phyloP scores from a whole-genome alignment of 805 yeast species.

The Cyberlindnera samutprakarnensis region DNA sequence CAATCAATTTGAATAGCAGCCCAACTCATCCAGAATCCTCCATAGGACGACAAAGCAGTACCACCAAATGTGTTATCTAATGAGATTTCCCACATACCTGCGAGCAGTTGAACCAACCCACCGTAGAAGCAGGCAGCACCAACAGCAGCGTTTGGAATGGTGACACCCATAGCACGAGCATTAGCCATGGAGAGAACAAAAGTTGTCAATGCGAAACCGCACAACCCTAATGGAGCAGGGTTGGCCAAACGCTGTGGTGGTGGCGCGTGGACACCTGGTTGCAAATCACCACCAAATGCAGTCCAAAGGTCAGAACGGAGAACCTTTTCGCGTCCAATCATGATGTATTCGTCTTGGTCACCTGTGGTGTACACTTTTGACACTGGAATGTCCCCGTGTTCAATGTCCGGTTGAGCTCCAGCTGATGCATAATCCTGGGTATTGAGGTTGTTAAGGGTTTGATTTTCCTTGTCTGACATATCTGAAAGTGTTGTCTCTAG shows the following conservation, averaged over 20 bases:
- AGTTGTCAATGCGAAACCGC: conserved; percentile 56
- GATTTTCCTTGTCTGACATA: too few relatives aligned
- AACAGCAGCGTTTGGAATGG: conserved; percentile 44
- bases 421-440: too few relatives aligned
- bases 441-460: too few relatives aligned
- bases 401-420: too few relatives aligned
- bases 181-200: conserved; percentile 51
- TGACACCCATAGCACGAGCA: conserved; percentile 47
- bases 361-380: conserved; percentile 29
- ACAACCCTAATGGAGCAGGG: conserved; percentile 59
- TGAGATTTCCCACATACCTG: conserved; percentile 62
- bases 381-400: too few relatives aligned
- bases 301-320: conserved; percentile 47
- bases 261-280: conserved; percentile 58
- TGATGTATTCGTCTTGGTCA: conserved; percentile 54
- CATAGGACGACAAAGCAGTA: conserved; percentile 53
- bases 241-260: conserved; percentile 55
- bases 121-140: conserved; percentile 58
- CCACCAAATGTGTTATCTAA: conserved; percentile 63
- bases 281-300: conserved; percentile 81
- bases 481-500: too few relatives aligned
- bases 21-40: conserved; percentile 65
- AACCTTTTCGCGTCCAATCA: conserved; percentile 66
- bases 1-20: conserved; percentile 52
- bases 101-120: conserved; percentile 50